A percentile compares a stretch with the other conserved stretches of the same genome.
phyloP scores from a whole-genome alignment of 805 yeast genomes.

The Candida arabinofermentans region DNA sequence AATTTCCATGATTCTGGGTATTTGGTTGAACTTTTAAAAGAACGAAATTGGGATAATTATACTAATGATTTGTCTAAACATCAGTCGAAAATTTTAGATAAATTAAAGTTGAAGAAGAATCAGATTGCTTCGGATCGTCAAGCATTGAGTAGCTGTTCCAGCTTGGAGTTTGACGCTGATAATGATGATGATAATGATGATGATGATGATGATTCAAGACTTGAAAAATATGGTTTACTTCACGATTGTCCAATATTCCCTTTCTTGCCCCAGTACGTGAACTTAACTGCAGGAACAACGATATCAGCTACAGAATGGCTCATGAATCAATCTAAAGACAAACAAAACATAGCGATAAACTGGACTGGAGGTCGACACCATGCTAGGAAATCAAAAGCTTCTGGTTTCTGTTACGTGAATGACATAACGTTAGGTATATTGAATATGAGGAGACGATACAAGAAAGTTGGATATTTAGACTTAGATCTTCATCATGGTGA shows the following conservation, averaged over 20 bases:
- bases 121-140: no score
- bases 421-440: constrained; percentile 60
- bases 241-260: constrained; percentile 68
- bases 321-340: constrained; percentile 6
- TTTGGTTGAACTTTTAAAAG: constrained; percentile 36
- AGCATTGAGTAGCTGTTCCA: not conserved
- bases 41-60: constrained; percentile 18
- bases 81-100: constrained; percentile 7
- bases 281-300: constrained; percentile 53
- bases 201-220: constrained; percentile 1
- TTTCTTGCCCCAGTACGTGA: constrained; percentile 45
- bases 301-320: constrained; percentile 43
- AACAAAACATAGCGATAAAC: constrained; percentile 45
- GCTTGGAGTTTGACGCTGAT: not conserved
- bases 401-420: constrained; percentile 73
- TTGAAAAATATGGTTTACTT: constrained; percentile 42
- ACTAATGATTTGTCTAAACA: constrained; percentile 12
- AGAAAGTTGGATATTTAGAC: constrained; percentile 57
- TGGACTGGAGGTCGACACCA: constrained; percentile 86
- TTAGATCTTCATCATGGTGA: constrained; percentile 80
- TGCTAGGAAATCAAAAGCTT: constrained; percentile 47
- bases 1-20: constrained; percentile 48
- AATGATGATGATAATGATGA: constrained; percentile 3
- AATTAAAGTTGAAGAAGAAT: constrained; percentile 4
- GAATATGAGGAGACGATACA: constrained; percentile 42